phyloP scores from a whole-genome alignment of 371 early-diverging fungal species.

The Lichtheimia ornata region DNA sequence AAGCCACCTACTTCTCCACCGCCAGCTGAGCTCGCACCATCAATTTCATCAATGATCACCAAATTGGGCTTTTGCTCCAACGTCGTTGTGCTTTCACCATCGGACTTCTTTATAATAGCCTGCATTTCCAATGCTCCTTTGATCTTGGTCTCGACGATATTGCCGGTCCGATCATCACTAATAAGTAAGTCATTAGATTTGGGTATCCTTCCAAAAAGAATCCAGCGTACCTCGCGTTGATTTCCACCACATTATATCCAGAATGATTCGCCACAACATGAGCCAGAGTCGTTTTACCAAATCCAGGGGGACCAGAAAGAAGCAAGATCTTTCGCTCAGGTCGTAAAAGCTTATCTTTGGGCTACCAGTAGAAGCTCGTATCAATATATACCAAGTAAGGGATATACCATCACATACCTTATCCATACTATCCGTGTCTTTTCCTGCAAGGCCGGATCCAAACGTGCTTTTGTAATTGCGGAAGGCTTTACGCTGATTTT shows the following conservation, averaged over 20 bases:
- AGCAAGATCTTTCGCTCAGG: constrained; percentile 83
- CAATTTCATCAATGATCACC: constrained; percentile 95
- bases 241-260: constrained; percentile 93
- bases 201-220: neutral
- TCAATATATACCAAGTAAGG: no score
- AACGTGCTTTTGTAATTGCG: constrained; percentile 29
- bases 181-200: neutral
- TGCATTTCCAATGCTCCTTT: constrained; percentile 78
- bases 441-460: constrained; percentile 16
- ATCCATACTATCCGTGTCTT: constrained; percentile 6
- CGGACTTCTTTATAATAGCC: constrained; percentile 52
- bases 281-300: constrained; percentile 98
- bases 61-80: constrained; percentile 74
- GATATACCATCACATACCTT: neutral
- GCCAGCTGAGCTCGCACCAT: constrained; percentile 82
- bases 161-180: constrained; percentile 94
- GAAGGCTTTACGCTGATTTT: constrained; percentile 32
- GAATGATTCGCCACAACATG: constrained; percentile 91
- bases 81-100: constrained; percentile 16
- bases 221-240: constrained; percentile 90
- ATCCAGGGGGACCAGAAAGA: constrained; percentile 96
- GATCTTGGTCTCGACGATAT: constrained; percentile 71
- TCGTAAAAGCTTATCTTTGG: constrained; percentile 54
- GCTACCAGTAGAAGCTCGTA: constrained; percentile 9
- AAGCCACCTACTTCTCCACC: constrained; percentile 51